Base-by-base conservation (phyloP, 257 asterid genomes). In the Solanum corneliomulleri region DNA sequence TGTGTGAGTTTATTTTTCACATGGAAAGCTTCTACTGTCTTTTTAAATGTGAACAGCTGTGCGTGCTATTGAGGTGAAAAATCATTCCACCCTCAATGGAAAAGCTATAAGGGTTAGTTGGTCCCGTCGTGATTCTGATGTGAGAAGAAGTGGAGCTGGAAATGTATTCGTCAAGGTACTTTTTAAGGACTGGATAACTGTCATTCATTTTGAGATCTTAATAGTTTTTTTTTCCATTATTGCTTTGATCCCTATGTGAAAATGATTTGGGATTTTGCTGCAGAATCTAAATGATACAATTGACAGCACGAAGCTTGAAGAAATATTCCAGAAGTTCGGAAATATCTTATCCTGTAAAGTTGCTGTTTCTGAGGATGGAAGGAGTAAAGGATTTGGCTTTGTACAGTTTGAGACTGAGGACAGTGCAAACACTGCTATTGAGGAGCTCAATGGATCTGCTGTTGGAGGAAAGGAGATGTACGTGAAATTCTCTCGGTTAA, bases 151-250 rank as follows among this genome's bases (percentile, higher is more conserved):
- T 60, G 92, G 90, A 69, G 52, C 88, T 35, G 97, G 94, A 7
- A 95, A 93, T 86, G 87, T 95, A 21, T 95, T 92, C 82, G 87
- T 95, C 29, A 95, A 95, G 96, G 98, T 94, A 89, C 70, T 20
- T 10, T 64, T 42, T 85, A 58, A 78, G 31, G 39, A 49, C 52
- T 87, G 39, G 39, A 62, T 83, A 82, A 42, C 44, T 47, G 29
- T 80, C 56, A 64, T 49, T 39, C 25, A 41, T 15, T 35, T 20
- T 13, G 8, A 25, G 27, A 4, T 75, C n/a, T 35, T 39, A 21
- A 7, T 52, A 80, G 7, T 80, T 80, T 84, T 9, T 20, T 11
- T 20, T 80, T 76, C 20, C 42, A 23, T 58, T 41, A 14, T 74
- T 56, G 9, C 21, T 41, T 23, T 83, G 68, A 47, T 66, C 29